Evolutionary conservation across 371 early-diverging fungal genomes (phyloP).

Genomic region (Apophysomyces trapeziformis): DNA sequence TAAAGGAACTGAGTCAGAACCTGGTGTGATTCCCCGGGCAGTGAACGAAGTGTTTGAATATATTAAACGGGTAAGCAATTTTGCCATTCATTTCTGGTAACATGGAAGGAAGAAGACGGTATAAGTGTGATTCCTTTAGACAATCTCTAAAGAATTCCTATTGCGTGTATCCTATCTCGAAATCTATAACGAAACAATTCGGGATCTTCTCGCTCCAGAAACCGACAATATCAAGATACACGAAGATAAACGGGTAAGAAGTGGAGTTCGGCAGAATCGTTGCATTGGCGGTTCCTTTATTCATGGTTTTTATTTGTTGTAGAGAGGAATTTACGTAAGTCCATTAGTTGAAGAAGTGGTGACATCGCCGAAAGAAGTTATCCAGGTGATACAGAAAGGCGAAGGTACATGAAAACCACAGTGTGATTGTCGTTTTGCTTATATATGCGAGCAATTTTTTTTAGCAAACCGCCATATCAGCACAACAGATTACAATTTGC

Average conservation of each 20-base stretch:
- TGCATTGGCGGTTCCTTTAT: slow-evolving; percentile 5
- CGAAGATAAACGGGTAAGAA: slow-evolving; percentile 27
- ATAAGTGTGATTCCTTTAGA: background rate
- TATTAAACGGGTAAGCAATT: slow-evolving; percentile 46
- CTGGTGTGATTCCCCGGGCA: slow-evolving; percentile 61
- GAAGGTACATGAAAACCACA: slow-evolving; percentile 59
- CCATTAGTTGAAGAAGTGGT: slow-evolving; percentile 92
- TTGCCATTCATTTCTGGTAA: background rate
- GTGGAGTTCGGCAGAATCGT: no score
- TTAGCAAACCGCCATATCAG: slow-evolving; percentile 80
- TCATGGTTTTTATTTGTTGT: background rate
- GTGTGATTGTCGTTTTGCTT: no score
- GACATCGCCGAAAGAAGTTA: slow-evolving; percentile 79
- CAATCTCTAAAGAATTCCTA: slow-evolving; percentile 23
- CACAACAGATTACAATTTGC: slow-evolving; percentile 89
- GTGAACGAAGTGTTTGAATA: slow-evolving; percentile 58
- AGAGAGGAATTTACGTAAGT: slow-evolving; percentile 84
- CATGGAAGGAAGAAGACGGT: slow-evolving; percentile 4
- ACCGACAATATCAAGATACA: slow-evolving; percentile 18
- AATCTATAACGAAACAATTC: slow-evolving; percentile 95
- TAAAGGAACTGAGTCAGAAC: slow-evolving; percentile 53
- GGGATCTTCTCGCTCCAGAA: slow-evolving; percentile 75
- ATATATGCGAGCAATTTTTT: no score
- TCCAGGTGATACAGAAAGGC: slow-evolving; percentile 79
- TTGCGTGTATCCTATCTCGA: slow-evolving; percentile 83